Evolutionary conservation across 805 yeast genomes (phyloP), one percentile per base, ranked within the genome.

Genomic region (Pichia cabralensis): DNA sequence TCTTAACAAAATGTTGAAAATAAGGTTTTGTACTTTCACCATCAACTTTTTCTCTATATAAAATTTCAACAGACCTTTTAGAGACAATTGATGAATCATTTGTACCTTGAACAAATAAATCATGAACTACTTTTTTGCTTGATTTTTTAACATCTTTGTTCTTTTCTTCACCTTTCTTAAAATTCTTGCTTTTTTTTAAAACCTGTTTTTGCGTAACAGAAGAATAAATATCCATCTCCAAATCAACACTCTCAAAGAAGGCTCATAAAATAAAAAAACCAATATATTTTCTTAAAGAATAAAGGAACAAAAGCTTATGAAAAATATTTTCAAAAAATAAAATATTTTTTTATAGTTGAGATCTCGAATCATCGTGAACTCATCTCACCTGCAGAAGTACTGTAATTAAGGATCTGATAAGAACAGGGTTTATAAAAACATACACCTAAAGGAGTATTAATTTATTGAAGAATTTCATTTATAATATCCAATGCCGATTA

Each of bases 81-180:
- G 92, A 80, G 1, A 80, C 86, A 31, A 83, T 82, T 0, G 94
- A 82, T 7, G 85, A 80, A 46, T 78, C 80, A 49, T 83, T 82
- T 3, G 94, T 82, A 3, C 84, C 86, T 55, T 82, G 94, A n/a
- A 82, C 76, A 20, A 79, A 77, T 22, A 74, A 55, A 52, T 79
- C 86, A 23, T 72, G 71, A 45, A 65, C 71, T 17, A 62, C 60
- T 42, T 65, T 67, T 26, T 65, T 60, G 24, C 77, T 53, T 26
- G 50, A 51, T 14, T 25, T 28, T 11, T 34, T 31, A 7, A 18
- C 9, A 4, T 9, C 19, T 18, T 28, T 34, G 20, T 28, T 35
- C 12, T 35, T 31, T 13, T 34, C 34, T 15, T 13, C 18, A 10
- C 24, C 31, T 36, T 62, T 70, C 41, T 74, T 72, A 34, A 61